phyloP scores from a whole-genome alignment of 306 rosid genomes.

The Prunus padus region DNA sequence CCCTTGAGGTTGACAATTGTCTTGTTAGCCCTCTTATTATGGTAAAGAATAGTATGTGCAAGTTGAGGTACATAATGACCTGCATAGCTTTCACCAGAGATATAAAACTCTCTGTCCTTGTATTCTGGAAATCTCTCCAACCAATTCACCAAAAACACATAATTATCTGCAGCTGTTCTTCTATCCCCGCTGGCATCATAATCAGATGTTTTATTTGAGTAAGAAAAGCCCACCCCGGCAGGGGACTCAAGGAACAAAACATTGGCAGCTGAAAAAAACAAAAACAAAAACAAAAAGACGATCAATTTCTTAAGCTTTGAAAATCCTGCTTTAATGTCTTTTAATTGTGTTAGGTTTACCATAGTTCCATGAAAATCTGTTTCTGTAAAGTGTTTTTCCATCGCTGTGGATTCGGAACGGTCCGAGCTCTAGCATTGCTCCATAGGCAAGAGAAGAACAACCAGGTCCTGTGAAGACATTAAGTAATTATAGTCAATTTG shows the following conservation, averaged over 20 bases:
- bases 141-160: conserved; percentile 75
- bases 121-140: conserved; percentile 85
- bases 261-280: conserved; percentile 62
- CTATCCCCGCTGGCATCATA: conserved; percentile 57
- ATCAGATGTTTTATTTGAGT: conserved; percentile 75
- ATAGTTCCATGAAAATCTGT: conserved; percentile 67
- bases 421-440: conserved; percentile 98
- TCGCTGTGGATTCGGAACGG: conserved; percentile 90
- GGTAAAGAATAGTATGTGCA: conserved; percentile 73
- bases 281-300: background rate
- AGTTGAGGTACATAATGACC: conserved; percentile 96
- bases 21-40: conserved; percentile 46
- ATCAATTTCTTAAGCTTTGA: background rate
- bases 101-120: conserved; percentile 61
- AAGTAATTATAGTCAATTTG: too few species aligned
- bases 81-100: conserved; percentile 92
- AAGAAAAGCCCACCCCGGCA: conserved; percentile 90
- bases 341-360: conserved; percentile 34
- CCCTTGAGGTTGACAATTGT: conserved; percentile 80
- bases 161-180: conserved; percentile 66
- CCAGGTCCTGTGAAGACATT: conserved; percentile 67
- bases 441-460: conserved; percentile 88
- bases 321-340: background rate
- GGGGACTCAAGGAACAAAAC: conserved; percentile 89
- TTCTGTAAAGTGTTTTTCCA: conserved; percentile 70